Percentiles rank a stretch among this genome's conserved stretches.
phyloP scores from a whole-genome alignment of 108 stramenopile species.

The Cyclotella atomus region DNA sequence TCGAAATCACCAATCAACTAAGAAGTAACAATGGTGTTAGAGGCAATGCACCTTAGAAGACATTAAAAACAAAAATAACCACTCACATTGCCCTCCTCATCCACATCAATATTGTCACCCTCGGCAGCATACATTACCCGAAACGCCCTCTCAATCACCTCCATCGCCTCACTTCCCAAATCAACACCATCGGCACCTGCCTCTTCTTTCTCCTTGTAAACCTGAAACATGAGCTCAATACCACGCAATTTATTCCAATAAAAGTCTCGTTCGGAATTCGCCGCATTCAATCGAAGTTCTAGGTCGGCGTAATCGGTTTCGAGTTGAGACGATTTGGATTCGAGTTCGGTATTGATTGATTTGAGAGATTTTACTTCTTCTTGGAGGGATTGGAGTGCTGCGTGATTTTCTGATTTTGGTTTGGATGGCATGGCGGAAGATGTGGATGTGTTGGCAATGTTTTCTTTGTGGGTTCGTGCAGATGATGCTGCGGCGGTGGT shows the following conservation, averaged over 20 bases:
- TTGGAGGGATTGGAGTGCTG: slow-evolving; percentile 19
- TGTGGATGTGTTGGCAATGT: slow-evolving; percentile 11
- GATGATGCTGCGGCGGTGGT: slow-evolving; percentile 6
- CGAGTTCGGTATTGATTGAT: slow-evolving; percentile 60
- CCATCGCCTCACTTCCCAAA: slow-evolving; percentile 3
- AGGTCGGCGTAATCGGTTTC: no score
- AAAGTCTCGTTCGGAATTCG: slow-evolving; percentile 89
- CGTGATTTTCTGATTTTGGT: slow-evolving; percentile 1
- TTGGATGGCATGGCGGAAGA: neutral
- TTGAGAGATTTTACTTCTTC: slow-evolving; percentile 50
- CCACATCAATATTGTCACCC: slow-evolving; percentile 71
- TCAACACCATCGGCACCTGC: slow-evolving; percentile 37
- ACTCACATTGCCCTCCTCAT: slow-evolving; percentile 59
- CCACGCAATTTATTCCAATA: slow-evolving; percentile 97
- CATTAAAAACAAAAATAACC: neutral
- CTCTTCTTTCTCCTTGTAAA: slow-evolving; percentile 75
- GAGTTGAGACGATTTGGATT: slow-evolving; percentile 49
- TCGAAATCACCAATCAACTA: neutral
- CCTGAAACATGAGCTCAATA: slow-evolving; percentile 92
- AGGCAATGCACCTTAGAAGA: neutral
- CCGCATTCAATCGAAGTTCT: no score
- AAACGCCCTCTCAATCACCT: slow-evolving; percentile 74
- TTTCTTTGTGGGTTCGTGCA: slow-evolving; percentile 17
- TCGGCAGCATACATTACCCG: slow-evolving; percentile 83
- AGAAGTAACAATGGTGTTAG: neutral